Percentiles rank a stretch among this genome's conserved stretches.
Conservation (phyloP, 2,329 filamentous ascomycete genomes). For the Lomentospora prolificans region DNA sequence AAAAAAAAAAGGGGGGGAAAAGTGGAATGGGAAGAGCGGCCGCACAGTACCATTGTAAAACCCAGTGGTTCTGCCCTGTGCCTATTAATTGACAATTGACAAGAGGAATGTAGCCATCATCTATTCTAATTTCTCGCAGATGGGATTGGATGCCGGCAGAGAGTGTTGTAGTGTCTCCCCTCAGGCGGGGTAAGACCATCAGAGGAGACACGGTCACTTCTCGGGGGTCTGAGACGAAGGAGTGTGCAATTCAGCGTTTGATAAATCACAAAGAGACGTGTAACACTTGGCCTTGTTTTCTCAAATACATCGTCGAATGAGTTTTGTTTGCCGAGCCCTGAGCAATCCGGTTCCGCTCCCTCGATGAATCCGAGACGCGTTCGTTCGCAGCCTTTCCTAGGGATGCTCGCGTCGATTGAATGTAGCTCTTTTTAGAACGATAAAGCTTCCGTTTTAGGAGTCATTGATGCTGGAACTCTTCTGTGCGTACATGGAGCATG, state of each 20-base stretch:
- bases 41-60: no score
- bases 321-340: neutral
- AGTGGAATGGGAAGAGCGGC: no score
- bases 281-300: neutral
- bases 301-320: neutral
- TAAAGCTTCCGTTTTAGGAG: neutral
- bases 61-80: no score
- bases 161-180: no score
- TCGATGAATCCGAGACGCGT: neutral
- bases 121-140: no score
- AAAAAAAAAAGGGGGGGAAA: no score
- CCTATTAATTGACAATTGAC: no score
- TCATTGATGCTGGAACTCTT: neutral
- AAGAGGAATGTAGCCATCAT: no score
- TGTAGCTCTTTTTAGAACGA: no score
- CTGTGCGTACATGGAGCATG: neutral
- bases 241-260: neutral
- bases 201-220: neutral
- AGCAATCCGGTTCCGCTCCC: neutral
- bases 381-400: neutral
- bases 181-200: neutral
- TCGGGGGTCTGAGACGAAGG: neutral
- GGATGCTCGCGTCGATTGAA: neutral
- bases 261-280: neutral
- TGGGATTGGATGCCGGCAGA: no score